Percentiles rank a stretch among this genome's conserved stretches.
Evolutionary conservation across 75 land plant species (phyloP).

Genomic region (Picea sitchensis): DNA sequence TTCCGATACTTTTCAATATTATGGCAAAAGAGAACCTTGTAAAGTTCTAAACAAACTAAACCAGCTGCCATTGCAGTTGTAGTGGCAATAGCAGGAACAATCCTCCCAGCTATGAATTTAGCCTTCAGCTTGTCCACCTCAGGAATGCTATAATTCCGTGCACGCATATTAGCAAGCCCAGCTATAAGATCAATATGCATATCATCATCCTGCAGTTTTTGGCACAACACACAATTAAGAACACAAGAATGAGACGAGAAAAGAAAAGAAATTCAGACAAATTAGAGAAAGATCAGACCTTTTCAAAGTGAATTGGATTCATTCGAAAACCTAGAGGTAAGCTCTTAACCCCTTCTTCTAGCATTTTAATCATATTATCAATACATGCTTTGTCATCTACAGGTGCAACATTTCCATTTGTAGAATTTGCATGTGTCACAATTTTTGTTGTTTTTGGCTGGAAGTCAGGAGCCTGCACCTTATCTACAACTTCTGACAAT

Average conservation of each 20-base stretch:
- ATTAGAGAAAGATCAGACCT: conserved; percentile 36
- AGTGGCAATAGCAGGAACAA: conserved; percentile 95
- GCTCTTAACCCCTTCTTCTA: conserved; percentile 47
- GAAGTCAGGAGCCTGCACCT: conserved; percentile 63
- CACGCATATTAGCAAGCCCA: conserved; percentile 92
- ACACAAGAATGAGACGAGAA: too few relatives aligned
- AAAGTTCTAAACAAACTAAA: conserved; percentile 88
- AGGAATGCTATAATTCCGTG: conserved; percentile 92
- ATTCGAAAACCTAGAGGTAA: conserved; percentile 60
- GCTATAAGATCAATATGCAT: conserved; percentile 88
- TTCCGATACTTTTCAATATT: conserved; percentile 74
- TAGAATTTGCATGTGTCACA: conserved; percentile 87
- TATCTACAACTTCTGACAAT: conserved; percentile 62
- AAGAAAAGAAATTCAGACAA: background rate
- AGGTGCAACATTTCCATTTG: conserved; percentile 41
- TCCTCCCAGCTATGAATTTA: conserved; percentile 89
- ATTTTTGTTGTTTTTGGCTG: conserved; percentile 78
- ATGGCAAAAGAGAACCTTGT: conserved; percentile 77
- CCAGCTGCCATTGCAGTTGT: conserved; percentile 97
- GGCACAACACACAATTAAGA: conserved; percentile 3
- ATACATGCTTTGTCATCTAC: conserved; percentile 77
- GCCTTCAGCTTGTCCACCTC: conserved; percentile 96
- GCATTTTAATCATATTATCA: conserved; percentile 42
- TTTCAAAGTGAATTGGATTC: conserved; percentile 83
- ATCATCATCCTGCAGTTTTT: conserved; percentile 68